These are phyloP conservation scores for Physcomitrium patens DNA, from an alignment of 225 moss, liverwort and hornwort genomes.

Conservation along the genomic window DNA sequence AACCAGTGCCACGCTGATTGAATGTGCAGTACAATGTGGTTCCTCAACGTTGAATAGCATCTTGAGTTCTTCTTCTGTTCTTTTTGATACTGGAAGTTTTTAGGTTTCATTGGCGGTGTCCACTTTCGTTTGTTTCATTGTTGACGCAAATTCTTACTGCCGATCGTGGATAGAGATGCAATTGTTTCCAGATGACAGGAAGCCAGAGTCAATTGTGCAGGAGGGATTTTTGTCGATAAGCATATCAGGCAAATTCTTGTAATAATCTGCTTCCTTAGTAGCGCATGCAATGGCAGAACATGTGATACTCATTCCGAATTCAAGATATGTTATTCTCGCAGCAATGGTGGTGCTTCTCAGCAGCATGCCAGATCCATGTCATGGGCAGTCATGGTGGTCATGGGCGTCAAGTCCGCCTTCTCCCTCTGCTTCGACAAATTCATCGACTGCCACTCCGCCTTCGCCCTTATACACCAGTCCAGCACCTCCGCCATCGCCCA, in stretches of 20 bases:
- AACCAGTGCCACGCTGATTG: constrained; percentile 38
- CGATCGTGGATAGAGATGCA: not conserved
- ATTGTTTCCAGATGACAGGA: constrained; percentile 15
- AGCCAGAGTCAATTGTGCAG: constrained; percentile 3
- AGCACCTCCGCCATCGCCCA: no score
- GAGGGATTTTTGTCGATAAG: no score
- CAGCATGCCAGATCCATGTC: constrained; percentile 28
- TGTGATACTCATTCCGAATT: not conserved
- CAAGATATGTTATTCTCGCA: constrained; percentile 14
- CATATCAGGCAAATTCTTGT: not conserved
- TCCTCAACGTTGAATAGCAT: constrained; percentile 21
- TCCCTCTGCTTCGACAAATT: not conserved
- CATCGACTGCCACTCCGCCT: not conserved
- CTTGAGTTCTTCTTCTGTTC: not conserved
- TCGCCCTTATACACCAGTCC: no score
- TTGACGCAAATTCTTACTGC: not conserved
- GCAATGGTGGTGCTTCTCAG: constrained; percentile 20
- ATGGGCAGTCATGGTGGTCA: constrained; percentile 42
- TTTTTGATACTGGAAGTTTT: not conserved
- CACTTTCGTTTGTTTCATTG: not conserved
- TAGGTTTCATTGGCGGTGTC: not conserved
- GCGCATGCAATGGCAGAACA: constrained; percentile 36
- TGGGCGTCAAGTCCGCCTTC: constrained; percentile 12
- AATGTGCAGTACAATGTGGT: constrained; percentile 35
- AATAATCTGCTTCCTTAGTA: not conserved